Percentiles rank a stretch among this genome's conserved stretches.
phyloP scores from a whole-genome alignment of 257 asterid genomes.

The Solanum bulbocastanum region DNA sequence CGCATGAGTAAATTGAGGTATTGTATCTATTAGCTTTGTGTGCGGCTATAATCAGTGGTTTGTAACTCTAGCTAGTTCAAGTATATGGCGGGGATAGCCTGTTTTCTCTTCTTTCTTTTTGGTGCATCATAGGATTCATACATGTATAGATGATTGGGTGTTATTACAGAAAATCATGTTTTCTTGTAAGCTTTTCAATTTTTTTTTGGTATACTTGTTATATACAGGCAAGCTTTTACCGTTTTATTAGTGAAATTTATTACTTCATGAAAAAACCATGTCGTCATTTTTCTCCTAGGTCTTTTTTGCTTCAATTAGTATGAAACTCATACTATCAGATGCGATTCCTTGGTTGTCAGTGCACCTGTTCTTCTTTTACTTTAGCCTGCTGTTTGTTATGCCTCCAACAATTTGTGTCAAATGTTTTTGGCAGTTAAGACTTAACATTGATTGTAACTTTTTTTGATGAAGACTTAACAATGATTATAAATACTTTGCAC shows the following conservation, averaged over 20 bases:
- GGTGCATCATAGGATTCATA: background rate
- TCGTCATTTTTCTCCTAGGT: background rate
- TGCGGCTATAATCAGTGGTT: background rate
- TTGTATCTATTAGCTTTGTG: background rate
- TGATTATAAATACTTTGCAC: background rate
- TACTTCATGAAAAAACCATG: background rate
- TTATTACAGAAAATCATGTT: background rate
- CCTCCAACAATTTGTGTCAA: background rate
- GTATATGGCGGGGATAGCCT: background rate
- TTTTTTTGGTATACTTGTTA: background rate
- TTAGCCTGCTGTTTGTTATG: background rate
- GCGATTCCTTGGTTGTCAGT: background rate
- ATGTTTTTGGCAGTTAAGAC: background rate
- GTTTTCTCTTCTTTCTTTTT: background rate
- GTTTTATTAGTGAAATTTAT: background rate
- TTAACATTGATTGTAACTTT: background rate
- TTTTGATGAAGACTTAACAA: background rate
- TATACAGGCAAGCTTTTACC: background rate
- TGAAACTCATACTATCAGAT: background rate
- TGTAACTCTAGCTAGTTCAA: background rate
- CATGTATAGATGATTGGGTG: background rate
- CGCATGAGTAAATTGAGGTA: constrained; percentile 87
- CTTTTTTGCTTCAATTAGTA: background rate
- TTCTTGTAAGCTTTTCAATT: background rate
- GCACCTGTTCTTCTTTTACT: background rate